Conservation (phyloP, 1,284 basidiomycete genomes). For the Puccinia horiana region DNA sequence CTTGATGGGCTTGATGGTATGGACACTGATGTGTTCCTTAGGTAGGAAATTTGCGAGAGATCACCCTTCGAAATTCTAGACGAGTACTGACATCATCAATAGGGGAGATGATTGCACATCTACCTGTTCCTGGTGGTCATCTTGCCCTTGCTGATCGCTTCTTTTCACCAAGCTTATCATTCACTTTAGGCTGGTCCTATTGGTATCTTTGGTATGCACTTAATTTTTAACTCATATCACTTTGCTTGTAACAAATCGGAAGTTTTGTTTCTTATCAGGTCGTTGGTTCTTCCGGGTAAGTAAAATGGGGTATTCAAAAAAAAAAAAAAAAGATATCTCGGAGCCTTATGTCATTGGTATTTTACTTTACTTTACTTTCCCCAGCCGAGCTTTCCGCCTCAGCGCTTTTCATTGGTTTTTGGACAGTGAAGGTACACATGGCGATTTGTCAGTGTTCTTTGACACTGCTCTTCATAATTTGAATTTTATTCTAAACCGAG, state of each 20-base stretch:
- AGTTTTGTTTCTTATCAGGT: constrained; percentile 14
- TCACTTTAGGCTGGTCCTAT: constrained; percentile 51
- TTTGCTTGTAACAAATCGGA: background rate
- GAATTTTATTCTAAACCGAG: background rate
- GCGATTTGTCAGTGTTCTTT: constrained; percentile 43
- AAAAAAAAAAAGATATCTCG: background rate
- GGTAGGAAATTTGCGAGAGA: constrained; percentile 11
- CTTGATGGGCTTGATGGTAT: constrained; percentile 39
- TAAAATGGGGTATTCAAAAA: background rate
- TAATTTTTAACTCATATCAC: background rate
- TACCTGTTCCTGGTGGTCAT: constrained; percentile 49
- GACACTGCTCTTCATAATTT: background rate
- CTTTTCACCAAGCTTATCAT: constrained; percentile 50
- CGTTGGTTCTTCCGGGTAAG: constrained; percentile 42
- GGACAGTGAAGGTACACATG: constrained; percentile 36
- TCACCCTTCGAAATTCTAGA: background rate
- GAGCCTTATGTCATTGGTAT: background rate
- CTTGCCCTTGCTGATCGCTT: constrained; percentile 47
- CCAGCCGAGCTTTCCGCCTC: constrained; percentile 49
- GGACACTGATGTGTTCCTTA: constrained; percentile 49
- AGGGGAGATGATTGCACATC: constrained; percentile 50
- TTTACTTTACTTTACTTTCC: background rate
- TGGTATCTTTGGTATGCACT: constrained; percentile 48
- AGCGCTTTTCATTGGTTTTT: constrained; percentile 46
- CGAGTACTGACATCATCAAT: background rate